Percentiles rank a stretch among this genome's conserved stretches.
Conservation (phyloP, 2,329 filamentous ascomycete genomes). For the Nothophaeocryptopus gaeumannii region DNA sequence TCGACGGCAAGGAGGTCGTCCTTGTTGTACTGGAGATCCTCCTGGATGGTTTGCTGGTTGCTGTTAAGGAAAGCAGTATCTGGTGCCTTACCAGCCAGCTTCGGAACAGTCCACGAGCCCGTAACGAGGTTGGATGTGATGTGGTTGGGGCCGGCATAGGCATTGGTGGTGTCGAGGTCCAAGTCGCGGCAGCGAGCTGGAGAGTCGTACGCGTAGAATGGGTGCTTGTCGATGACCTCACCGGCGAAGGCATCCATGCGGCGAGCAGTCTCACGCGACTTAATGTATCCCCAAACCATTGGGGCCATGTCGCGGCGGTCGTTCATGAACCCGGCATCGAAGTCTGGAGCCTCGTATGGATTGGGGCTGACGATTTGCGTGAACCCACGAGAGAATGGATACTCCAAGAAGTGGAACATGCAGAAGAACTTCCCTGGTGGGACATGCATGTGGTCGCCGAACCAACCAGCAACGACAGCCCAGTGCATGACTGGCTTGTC, state of each 20-base stretch:
- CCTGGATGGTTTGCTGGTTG: constrained; percentile 58
- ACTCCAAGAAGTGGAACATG: constrained; percentile 80
- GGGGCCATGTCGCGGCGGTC: constrained; percentile 81
- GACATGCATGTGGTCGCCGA: constrained; percentile 56
- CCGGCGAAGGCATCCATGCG: constrained; percentile 76
- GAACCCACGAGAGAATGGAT: constrained; percentile 70
- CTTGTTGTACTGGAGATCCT: constrained; percentile 64
- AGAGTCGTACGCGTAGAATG: constrained; percentile 69
- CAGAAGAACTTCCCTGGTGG: constrained; percentile 77
- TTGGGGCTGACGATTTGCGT: constrained; percentile 57
- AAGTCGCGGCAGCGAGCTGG: constrained; percentile 68
- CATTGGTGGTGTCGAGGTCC: constrained; percentile 71
- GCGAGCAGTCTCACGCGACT: constrained; percentile 74
- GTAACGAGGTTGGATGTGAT: constrained; percentile 69
- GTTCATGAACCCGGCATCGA: constrained; percentile 73
- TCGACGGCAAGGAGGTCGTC: constrained; percentile 64
- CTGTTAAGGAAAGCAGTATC: constrained; percentile 57
- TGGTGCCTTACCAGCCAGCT: constrained; percentile 52
- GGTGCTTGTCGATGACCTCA: constrained; percentile 56
- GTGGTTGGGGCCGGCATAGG: constrained; percentile 71
- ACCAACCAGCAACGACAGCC: constrained; percentile 66
- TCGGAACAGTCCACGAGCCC: constrained; percentile 39
- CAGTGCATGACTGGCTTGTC: constrained; percentile 89
- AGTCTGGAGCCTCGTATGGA: constrained; percentile 69
- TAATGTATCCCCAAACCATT: constrained; percentile 83